These are phyloP conservation scores for Syncephalastrum contaminatum DNA, from an alignment of 371 early-diverging fungal species.

Conservation along the genomic window DNA sequence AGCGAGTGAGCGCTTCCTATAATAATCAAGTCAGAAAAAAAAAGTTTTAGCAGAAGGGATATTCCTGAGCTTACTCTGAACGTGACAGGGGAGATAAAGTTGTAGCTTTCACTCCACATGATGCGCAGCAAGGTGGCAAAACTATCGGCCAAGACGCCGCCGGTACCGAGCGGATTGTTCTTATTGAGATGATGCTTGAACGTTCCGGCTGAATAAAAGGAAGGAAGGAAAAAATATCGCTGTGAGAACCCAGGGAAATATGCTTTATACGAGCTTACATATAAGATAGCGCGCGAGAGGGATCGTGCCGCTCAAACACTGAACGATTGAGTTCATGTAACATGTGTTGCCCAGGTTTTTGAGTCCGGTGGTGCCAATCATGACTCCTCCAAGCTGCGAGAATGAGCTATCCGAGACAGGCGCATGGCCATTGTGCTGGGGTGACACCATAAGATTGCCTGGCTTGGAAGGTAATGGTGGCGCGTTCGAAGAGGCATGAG, in stretches of 20 bases:
- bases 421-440: slow-evolving; percentile 14
- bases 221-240: background rate
- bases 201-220: slow-evolving; percentile 49
- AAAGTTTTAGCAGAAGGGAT: background rate
- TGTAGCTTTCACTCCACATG: slow-evolving; percentile 68
- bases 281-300: slow-evolving; percentile 85
- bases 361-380: slow-evolving; percentile 79
- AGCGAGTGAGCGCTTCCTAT: slow-evolving; percentile 56
- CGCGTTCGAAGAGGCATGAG: background rate
- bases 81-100: slow-evolving; percentile 56
- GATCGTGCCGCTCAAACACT: slow-evolving; percentile 87
- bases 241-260: too few relatives aligned
- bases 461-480: slow-evolving; percentile 20
- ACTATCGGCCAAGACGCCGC: slow-evolving; percentile 72
- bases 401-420: slow-evolving; percentile 32
- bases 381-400: slow-evolving; percentile 44
- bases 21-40: background rate
- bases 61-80: slow-evolving; percentile 37
- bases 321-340: slow-evolving; percentile 96
- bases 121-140: slow-evolving; percentile 67
- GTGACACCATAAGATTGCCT: slow-evolving; percentile 4
- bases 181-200: slow-evolving; percentile 73
- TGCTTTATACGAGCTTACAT: slow-evolving; percentile 22
- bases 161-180: slow-evolving; percentile 78
- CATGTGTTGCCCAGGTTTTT: slow-evolving; percentile 98